A percentile compares a stretch with the other conserved stretches of the same genome.
phyloP scores from a whole-genome alignment of 805 yeast genomes.

The Isabelozyma pseudorhagii region DNA sequence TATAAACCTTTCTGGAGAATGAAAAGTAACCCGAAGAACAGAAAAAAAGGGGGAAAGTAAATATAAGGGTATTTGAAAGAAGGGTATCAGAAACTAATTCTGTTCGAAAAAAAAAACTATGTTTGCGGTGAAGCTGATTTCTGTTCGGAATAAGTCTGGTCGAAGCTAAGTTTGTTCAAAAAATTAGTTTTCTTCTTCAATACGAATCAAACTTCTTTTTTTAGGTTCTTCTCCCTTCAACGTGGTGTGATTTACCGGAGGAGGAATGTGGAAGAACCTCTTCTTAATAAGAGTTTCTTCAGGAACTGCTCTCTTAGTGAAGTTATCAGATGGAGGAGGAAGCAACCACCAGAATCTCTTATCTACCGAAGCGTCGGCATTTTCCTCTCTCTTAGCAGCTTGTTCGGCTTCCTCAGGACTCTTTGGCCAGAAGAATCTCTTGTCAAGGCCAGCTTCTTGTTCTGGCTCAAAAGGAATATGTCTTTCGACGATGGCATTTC shows the following conservation, averaged over 20 bases:
- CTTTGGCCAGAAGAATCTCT: background rate
- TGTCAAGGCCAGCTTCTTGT: background rate
- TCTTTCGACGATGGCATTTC: background rate
- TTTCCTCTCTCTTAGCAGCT: background rate
- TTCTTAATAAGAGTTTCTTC: background rate
- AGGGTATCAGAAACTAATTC: background rate
- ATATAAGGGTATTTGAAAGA: background rate
- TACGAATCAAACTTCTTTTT: background rate
- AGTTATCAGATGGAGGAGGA: background rate
- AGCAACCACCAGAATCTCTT: background rate
- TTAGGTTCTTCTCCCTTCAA: background rate
- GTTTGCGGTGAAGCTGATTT: too few species aligned
- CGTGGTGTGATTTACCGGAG: background rate
- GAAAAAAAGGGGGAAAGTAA: background rate
- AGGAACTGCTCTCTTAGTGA: background rate
- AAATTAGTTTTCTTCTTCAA: background rate
- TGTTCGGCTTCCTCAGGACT: background rate
- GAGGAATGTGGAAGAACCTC: background rate
- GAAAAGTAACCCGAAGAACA: background rate
- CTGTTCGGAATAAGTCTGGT: too few species aligned
- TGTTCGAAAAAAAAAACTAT: too few species aligned
- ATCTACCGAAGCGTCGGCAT: background rate
- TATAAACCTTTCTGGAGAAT: background rate
- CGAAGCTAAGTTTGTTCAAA: too few species aligned
- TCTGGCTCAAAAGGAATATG: background rate